These are phyloP conservation scores for Tolypocladium endophyticum DNA, from an alignment of 2,329 filamentous ascomycete genomes.

Conservation along the genomic window DNA sequence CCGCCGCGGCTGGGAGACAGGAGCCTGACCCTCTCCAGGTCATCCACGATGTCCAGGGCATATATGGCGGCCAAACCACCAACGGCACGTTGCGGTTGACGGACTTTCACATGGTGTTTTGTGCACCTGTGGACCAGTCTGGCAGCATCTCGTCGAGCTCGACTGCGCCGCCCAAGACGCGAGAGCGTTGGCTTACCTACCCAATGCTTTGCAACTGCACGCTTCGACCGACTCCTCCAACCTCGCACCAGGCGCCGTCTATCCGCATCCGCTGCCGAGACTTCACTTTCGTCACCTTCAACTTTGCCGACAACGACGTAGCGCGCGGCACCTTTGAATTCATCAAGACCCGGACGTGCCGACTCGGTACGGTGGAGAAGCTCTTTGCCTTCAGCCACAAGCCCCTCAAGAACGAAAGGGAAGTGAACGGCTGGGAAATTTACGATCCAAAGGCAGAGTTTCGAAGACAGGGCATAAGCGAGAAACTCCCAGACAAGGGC, in stretches of 20 bases:
- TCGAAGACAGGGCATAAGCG: slow-evolving; percentile 74
- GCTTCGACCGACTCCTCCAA: slow-evolving; percentile 61
- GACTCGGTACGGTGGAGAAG: slow-evolving; percentile 72
- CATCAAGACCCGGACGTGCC: slow-evolving; percentile 72
- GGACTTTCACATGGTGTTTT: slow-evolving; percentile 51
- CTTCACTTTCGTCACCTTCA: slow-evolving; percentile 88
- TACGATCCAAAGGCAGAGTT: slow-evolving; percentile 85
- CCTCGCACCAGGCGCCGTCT: slow-evolving; percentile 62
- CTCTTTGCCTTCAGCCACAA: slow-evolving; percentile 85
- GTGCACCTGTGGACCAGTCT: slow-evolving; percentile 26
- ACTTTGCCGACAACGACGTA: slow-evolving; percentile 63
- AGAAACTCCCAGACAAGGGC: slow-evolving; percentile 63
- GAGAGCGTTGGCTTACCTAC: slow-evolving; percentile 89
- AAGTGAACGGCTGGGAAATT: slow-evolving; percentile 68
- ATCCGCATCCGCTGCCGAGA: slow-evolving; percentile 86
- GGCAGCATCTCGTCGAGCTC: slow-evolving; percentile 9
- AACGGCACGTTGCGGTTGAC: slow-evolving; percentile 49
- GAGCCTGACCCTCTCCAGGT: slow-evolving; percentile 20
- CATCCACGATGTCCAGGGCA: slow-evolving; percentile 49
- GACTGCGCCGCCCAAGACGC: slow-evolving; percentile 20
- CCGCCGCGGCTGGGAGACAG: not conserved
- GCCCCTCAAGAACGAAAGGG: slow-evolving; percentile 61
- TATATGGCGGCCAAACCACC: slow-evolving; percentile 47
- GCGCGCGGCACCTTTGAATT: slow-evolving; percentile 83
- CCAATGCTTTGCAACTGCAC: slow-evolving; percentile 79